phyloP scores from a whole-genome alignment of 1,284 basidiomycete species.

The Boletus subluridellus region DNA sequence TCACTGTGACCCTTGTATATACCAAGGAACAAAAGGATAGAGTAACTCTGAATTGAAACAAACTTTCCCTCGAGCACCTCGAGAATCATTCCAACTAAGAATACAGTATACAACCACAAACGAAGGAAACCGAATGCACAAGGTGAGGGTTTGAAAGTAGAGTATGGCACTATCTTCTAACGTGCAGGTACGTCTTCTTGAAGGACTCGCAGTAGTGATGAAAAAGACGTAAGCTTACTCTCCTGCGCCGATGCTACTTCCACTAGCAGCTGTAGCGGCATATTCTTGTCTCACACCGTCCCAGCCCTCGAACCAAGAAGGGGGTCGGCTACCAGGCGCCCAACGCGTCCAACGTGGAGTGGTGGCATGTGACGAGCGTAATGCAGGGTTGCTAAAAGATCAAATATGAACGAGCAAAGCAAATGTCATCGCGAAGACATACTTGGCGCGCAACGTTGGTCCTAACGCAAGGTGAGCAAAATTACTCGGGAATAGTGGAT shows the following conservation, averaged over 20 bases:
- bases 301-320: slow-evolving; percentile 34
- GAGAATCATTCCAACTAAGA: not conserved
- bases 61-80: not conserved
- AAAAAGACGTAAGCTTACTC: slow-evolving; percentile 13
- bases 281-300: slow-evolving; percentile 33
- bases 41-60: not conserved
- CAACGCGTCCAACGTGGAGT: slow-evolving; percentile 28
- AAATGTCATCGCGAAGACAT: slow-evolving; percentile 15
- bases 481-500: slow-evolving; percentile 64
- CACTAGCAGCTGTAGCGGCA: slow-evolving; percentile 31
- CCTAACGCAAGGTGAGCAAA: slow-evolving; percentile 58
- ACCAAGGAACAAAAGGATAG: not conserved
- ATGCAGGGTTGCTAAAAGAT: slow-evolving; percentile 25
- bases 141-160: not conserved
- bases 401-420: not conserved
- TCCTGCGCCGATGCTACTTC: slow-evolving; percentile 28
- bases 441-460: slow-evolving; percentile 59
- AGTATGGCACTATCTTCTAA: not conserved
- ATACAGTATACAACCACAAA: not conserved
- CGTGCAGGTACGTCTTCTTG: not conserved
- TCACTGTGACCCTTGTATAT: not conserved
- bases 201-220: not conserved
- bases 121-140: not conserved
- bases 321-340: slow-evolving; percentile 32
- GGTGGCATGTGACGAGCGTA: slow-evolving; percentile 15